Evolutionary conservation across 139 green algal genomes (phyloP).

Genomic region (Volvox reticuliferus): DNA sequence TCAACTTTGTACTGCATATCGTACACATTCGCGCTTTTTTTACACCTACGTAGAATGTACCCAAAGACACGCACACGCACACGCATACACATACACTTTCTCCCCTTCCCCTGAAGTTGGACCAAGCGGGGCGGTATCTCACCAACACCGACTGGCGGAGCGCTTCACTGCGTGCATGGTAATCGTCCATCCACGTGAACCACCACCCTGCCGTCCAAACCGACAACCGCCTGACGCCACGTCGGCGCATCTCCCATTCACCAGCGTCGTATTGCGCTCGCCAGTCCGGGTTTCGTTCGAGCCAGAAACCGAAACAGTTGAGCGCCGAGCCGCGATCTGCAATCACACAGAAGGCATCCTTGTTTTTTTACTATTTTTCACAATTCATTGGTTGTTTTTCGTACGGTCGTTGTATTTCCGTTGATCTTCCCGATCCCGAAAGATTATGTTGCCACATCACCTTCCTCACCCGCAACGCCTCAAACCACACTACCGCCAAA

Average conservation of each 20-base stretch:
- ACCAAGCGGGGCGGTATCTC: background rate
- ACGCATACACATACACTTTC: background rate
- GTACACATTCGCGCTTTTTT: too few species aligned
- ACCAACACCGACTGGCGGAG: background rate
- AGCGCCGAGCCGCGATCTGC: conserved; percentile 40
- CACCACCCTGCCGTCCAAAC: background rate
- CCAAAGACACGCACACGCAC: background rate
- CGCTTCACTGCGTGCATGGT: background rate
- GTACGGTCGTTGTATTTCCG: too few species aligned
- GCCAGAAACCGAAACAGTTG: conserved; percentile 61
- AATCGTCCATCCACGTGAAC: conserved; percentile 21
- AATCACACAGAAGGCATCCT: background rate
- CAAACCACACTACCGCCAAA: background rate
- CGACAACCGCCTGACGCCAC: background rate
- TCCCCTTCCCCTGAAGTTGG: background rate
- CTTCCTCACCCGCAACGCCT: background rate
- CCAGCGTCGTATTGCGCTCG: conserved; percentile 41
- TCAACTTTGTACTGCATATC: too few species aligned
- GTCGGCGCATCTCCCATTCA: conserved; percentile 41
- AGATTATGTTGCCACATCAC: background rate
- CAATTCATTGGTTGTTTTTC: background rate
- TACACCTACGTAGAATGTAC: background rate
- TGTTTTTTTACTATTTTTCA: too few species aligned
- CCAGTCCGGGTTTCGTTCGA: conserved; percentile 42
- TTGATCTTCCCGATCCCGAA: too few species aligned